A percentile compares a stretch with the other conserved stretches of the same genome.
phyloP scores from a whole-genome alignment of 2,329 filamentous ascomycete species.

The Penicillium decumbens region DNA sequence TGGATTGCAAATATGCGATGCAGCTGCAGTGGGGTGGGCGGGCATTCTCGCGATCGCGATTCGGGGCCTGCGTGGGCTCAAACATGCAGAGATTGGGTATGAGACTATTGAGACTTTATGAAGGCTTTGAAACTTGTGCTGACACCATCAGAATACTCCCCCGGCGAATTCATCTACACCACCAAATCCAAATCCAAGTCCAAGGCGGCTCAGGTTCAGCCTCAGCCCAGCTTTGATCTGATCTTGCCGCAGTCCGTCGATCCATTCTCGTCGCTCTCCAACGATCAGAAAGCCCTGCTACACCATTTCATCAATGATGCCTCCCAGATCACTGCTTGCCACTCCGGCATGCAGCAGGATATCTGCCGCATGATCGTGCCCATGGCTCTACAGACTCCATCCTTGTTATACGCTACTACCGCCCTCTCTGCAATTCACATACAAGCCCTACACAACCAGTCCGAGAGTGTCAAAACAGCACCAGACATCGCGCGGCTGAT shows the following conservation, averaged over 20 bases:
- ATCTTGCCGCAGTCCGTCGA: slow-evolving; percentile 31
- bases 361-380: slow-evolving; percentile 44
- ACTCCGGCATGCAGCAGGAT: slow-evolving; percentile 39
- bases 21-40: slow-evolving; percentile 43
- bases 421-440: slow-evolving; percentile 43
- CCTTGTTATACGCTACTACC: slow-evolving; percentile 42
- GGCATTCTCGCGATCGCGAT: slow-evolving; percentile 40
- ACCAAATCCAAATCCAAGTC: slow-evolving; percentile 25
- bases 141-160: slow-evolving; percentile 32
- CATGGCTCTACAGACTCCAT: slow-evolving; percentile 43
- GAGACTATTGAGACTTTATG: slow-evolving; percentile 3
- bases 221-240: slow-evolving; percentile 17
- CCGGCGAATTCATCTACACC: slow-evolving; percentile 40
- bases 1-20: slow-evolving; percentile 40
- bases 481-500: slow-evolving; percentile 39
- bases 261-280: slow-evolving; percentile 36
- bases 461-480: slow-evolving; percentile 35
- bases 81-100: slow-evolving; percentile 37
- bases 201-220: slow-evolving; percentile 7
- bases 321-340: slow-evolving; percentile 40
- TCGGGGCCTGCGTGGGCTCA: slow-evolving; percentile 34
- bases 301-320: slow-evolving; percentile 42
- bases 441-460: slow-evolving; percentile 34
- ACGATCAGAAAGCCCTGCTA: slow-evolving; percentile 36
- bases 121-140: not conserved